Evolutionary conservation across 371 early-diverging fungal species (phyloP).

Genomic region (Mortierella sp.): DNA sequence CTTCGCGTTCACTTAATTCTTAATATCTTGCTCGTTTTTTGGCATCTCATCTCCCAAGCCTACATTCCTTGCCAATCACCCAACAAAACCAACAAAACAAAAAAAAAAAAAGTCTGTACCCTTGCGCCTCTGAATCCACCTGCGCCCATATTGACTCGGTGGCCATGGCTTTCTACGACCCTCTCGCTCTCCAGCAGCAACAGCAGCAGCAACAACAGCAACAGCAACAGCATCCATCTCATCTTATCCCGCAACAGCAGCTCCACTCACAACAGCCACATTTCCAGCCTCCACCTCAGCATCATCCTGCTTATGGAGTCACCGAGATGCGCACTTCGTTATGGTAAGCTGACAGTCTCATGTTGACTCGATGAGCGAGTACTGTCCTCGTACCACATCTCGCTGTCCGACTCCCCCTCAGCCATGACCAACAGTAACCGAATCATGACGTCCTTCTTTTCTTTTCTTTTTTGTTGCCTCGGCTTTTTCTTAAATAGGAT

Average conservation of each 20-base stretch:
- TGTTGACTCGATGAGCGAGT: conserved; percentile 1
- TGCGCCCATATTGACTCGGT: too few species aligned
- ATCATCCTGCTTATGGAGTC: too few species aligned
- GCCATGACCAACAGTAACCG: neutral
- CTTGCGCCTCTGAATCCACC: neutral
- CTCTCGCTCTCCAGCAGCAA: conserved; percentile 38
- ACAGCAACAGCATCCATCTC: conserved; percentile 7
- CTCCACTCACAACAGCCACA: too few species aligned
- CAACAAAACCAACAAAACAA: neutral
- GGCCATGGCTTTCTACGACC: conserved; percentile 47
- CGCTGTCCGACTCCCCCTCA: neutral
- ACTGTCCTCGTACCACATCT: neutral
- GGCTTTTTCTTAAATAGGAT: conserved; percentile 58
- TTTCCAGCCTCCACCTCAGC: too few species aligned
- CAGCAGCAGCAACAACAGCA: conserved; percentile 20
- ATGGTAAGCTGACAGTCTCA: conserved; percentile 15
- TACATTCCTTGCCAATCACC: neutral
- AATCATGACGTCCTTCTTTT: neutral
- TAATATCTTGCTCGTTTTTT: neutral
- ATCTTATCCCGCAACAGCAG: conserved; percentile 27
- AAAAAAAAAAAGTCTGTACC: neutral
- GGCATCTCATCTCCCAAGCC: neutral
- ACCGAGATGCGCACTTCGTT: too few species aligned
- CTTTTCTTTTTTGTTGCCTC: neutral
- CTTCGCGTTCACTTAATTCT: conserved; percentile 1